Conservation (phyloP, 257 asterid species). For the Hygrophila difformis region DNA sequence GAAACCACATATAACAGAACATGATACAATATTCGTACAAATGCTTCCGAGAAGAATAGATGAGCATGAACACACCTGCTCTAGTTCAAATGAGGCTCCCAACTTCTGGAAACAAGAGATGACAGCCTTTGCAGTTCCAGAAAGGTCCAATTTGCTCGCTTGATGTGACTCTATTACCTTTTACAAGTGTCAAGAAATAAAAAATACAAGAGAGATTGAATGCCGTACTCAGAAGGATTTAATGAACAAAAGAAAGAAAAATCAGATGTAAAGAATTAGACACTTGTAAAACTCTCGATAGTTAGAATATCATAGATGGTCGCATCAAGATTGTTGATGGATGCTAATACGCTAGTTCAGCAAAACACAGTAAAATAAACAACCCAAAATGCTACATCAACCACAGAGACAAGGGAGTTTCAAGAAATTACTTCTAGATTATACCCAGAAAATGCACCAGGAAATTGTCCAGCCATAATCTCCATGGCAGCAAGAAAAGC, state of each 20-base stretch:
- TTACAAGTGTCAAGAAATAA: slow-evolving; percentile 10
- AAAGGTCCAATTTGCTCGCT: slow-evolving; percentile 77
- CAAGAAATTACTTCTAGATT: slow-evolving; percentile 47
- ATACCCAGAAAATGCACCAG: slow-evolving; percentile 97
- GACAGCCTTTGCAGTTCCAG: slow-evolving; percentile 97
- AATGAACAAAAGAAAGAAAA: no score
- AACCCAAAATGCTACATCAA: slow-evolving; percentile 1
- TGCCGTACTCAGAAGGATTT: no score
- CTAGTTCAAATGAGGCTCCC: slow-evolving; percentile 67
- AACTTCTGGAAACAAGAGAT: slow-evolving; percentile 87
- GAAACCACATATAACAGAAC: slow-evolving; percentile 1
- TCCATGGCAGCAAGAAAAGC: slow-evolving; percentile 97
- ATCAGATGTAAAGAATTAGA: background rate
- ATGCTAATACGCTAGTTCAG: background rate
- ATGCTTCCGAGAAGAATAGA: slow-evolving; percentile 5
- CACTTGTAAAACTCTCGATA: background rate
- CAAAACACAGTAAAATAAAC: slow-evolving; percentile 4
- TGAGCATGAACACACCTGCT: slow-evolving; percentile 36
- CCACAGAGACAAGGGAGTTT: background rate
- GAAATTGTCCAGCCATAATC: slow-evolving; percentile 85
- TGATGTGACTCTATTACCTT: slow-evolving; percentile 98
- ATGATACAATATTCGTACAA: background rate
- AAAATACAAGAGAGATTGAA: background rate
- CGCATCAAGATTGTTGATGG: slow-evolving; percentile 9
- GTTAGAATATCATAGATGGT: background rate